Evolutionary conservation across 1,284 basidiomycete genomes (phyloP).

Genomic region (Trametes hirsuta): DNA sequence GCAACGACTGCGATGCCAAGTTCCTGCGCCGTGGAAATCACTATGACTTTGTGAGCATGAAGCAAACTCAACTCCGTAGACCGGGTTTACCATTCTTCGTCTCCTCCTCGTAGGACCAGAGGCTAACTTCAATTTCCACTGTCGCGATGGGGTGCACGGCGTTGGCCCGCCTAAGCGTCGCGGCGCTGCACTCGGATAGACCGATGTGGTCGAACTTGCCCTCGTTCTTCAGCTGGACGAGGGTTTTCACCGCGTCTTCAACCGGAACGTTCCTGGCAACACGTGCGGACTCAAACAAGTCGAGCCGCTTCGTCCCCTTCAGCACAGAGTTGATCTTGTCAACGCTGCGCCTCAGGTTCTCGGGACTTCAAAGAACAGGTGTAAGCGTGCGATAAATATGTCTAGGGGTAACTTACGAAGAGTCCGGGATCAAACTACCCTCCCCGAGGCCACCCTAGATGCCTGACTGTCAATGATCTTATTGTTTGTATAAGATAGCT

Average conservation of each 20-base stretch:
- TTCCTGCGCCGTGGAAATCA: conserved; percentile 43
- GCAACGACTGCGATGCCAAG: conserved; percentile 53
- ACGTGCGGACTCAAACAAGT: conserved; percentile 46
- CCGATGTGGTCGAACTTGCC: conserved; percentile 46
- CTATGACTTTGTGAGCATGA: conserved; percentile 19
- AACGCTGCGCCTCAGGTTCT: conserved; percentile 46
- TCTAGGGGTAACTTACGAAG: conserved; percentile 28
- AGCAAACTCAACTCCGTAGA: neutral
- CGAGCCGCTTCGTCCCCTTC: conserved; percentile 45
- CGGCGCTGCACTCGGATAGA: conserved; percentile 50
- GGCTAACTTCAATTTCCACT: conserved; percentile 57
- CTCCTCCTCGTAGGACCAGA: conserved; percentile 52
- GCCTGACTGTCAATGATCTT: neutral
- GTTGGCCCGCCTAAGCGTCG: conserved; percentile 47
- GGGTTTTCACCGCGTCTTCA: conserved; percentile 32
- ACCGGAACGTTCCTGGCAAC: conserved; percentile 37
- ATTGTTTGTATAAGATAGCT: neutral
- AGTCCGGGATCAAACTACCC: conserved; percentile 25
- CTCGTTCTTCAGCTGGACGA: conserved; percentile 20
- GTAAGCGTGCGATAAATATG: too few relatives aligned
- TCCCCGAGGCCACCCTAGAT: conserved; percentile 43
- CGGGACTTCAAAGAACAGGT: conserved; percentile 32
- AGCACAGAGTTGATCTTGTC: conserved; percentile 41
- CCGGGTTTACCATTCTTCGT: conserved; percentile 38
- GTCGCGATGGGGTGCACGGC: conserved; percentile 42